Conservation (phyloP, 2,329 filamentous ascomycete genomes). For the Trichophyton mentagrophytes region DNA sequence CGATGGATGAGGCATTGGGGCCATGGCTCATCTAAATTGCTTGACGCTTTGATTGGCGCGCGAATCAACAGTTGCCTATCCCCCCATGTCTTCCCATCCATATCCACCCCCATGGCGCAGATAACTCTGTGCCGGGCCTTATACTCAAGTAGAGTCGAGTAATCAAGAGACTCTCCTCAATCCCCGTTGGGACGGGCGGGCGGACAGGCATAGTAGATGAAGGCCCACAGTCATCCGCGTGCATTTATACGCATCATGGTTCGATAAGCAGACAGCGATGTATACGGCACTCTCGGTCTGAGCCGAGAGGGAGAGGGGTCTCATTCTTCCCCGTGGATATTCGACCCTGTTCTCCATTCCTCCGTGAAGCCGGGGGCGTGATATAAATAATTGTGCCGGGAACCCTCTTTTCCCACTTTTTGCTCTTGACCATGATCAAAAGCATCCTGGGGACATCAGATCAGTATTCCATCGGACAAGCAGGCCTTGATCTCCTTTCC, state of each 20-base stretch:
- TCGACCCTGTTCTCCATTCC: background rate
- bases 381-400: background rate
- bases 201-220: background rate
- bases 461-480: background rate
- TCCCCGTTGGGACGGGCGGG: background rate
- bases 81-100: background rate
- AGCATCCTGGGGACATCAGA: background rate
- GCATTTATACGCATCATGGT: constrained; percentile 1
- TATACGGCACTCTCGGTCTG: background rate
- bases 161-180: background rate
- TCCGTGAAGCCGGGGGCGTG: background rate
- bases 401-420: background rate
- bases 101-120: background rate
- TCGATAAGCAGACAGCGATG: background rate
- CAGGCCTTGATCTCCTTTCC: constrained; percentile 1
- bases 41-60: background rate
- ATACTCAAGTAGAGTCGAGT: background rate
- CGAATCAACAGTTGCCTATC: background rate
- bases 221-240: constrained; percentile 1
- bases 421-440: background rate
- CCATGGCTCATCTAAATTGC: background rate
- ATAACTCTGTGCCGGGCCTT: background rate
- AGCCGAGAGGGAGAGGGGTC: constrained; percentile 1
- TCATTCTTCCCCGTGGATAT: background rate
- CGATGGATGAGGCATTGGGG: background rate